phyloP scores from a whole-genome alignment of 495 filamentous ascomycete species.

The Lophiotrema nucula region DNA sequence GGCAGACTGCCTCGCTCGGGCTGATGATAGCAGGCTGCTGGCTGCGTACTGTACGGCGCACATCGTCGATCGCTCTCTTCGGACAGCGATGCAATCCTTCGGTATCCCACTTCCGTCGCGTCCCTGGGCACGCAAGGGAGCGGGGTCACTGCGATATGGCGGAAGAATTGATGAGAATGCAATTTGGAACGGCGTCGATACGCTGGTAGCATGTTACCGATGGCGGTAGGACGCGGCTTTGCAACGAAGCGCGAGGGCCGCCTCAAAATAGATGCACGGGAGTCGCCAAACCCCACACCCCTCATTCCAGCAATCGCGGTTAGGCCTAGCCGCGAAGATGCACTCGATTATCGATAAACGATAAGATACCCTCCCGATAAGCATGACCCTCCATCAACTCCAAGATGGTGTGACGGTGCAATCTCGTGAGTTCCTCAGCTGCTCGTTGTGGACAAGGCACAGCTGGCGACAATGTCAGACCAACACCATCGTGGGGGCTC shows the following conservation, averaged over 20 bases:
- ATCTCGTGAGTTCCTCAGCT: conserved; percentile 36
- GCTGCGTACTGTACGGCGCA: neutral
- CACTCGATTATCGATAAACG: conserved; percentile 21
- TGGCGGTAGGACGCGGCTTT: conserved; percentile 23
- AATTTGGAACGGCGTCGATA: no score
- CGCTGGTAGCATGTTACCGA: no score
- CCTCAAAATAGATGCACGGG: conserved; percentile 21
- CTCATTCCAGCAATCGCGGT: neutral
- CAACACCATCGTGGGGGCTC: conserved; percentile 10
- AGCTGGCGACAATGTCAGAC: conserved; percentile 7
- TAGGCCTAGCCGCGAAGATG: no score
- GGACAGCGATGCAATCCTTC: neutral
- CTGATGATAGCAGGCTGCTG: neutral
- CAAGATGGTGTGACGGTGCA: conserved; percentile 33
- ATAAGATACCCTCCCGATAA: neutral
- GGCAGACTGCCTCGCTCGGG: neutral
- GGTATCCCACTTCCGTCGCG: no score
- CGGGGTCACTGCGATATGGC: no score
- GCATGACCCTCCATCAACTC: conserved; percentile 18
- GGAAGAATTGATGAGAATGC: no score
- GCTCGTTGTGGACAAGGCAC: conserved; percentile 22
- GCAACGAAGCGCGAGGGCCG: conserved; percentile 7
- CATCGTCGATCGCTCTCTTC: neutral
- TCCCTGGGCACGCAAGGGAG: no score
- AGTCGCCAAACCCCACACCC: conserved; percentile 3